Conservation (phyloP, 2,329 filamentous ascomycete genomes). For the Venturia oleaginea region DNA sequence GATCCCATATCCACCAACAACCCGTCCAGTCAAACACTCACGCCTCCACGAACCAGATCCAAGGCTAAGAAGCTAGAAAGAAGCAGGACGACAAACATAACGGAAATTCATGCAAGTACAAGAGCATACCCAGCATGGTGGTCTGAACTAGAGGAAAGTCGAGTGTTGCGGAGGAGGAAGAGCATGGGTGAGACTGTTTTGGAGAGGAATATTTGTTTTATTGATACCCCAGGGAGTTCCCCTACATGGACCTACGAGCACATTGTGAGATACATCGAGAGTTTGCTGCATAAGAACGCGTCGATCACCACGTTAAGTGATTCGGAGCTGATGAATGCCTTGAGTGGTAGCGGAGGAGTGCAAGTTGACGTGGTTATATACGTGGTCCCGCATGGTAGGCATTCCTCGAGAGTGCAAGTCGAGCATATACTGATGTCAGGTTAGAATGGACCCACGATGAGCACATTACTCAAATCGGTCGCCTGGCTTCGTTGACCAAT, state of each 20-base stretch:
- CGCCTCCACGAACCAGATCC: constrained; percentile 9
- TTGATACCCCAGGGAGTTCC: constrained; percentile 67
- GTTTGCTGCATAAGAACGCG: constrained; percentile 55
- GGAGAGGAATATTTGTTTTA: constrained; percentile 87
- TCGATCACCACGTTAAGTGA: constrained; percentile 56
- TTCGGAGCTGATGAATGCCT: constrained; percentile 62
- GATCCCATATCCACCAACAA: constrained; percentile 48
- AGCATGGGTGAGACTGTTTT: constrained; percentile 69
- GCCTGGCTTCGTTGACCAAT: constrained; percentile 66
- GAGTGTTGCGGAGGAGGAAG: constrained; percentile 51
- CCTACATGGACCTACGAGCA: constrained; percentile 29
- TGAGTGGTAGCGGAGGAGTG: constrained; percentile 73
- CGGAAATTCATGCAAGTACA: constrained; percentile 38
- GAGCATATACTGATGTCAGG: constrained; percentile 20
- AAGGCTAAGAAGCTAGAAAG: constrained; percentile 13
- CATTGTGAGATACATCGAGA: constrained; percentile 44
- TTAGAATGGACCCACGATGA: constrained; percentile 8
- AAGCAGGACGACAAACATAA: constrained; percentile 20
- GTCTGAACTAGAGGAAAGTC: constrained; percentile 64
- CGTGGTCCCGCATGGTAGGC: constrained; percentile 61
- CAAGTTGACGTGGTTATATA: constrained; percentile 84
- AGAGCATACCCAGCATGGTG: constrained; percentile 78
- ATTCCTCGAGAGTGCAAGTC: not conserved
- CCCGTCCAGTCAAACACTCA: constrained; percentile 17
- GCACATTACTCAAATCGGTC: constrained; percentile 64